Evolutionary conservation across 148 eudicot species (phyloP).

Genomic region (Arbutus unedo): DNA sequence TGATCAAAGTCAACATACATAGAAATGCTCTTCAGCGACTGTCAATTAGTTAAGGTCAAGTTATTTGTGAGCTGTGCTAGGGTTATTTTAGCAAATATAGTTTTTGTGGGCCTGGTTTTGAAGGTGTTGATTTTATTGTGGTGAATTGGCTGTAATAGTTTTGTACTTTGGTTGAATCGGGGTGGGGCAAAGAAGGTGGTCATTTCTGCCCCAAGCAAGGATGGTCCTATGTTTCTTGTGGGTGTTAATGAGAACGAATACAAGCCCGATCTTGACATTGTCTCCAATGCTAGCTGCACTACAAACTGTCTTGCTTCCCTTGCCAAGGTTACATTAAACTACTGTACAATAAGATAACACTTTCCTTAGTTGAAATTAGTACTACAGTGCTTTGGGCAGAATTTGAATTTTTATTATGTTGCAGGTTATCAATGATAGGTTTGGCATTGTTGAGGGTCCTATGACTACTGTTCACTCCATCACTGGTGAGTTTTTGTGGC

Average conservation of each 20-base stretch:
- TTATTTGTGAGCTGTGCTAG: neutral
- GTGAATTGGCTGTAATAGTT: conserved; percentile 5
- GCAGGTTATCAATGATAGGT: conserved; percentile 56
- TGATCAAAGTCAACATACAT: too few species aligned
- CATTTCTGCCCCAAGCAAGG: conserved; percentile 70
- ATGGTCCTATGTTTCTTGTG: conserved; percentile 72
- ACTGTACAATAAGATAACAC: neutral
- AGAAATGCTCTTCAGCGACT: neutral
- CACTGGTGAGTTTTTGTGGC: conserved; percentile 35
- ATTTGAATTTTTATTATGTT: neutral
- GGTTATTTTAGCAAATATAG: neutral
- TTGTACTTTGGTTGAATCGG: conserved; percentile 17
- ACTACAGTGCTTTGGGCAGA: neutral
- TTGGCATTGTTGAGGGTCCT: conserved; percentile 70
- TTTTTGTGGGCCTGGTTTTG: neutral
- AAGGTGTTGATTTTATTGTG: neutral
- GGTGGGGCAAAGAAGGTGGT: conserved; percentile 77
- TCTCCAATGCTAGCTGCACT: conserved; percentile 83
- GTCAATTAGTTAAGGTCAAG: neutral
- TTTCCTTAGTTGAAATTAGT: neutral
- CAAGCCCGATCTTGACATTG: too few species aligned
- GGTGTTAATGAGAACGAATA: conserved; percentile 78
- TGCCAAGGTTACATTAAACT: conserved; percentile 45
- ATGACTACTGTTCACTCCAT: conserved; percentile 75
- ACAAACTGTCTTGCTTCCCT: conserved; percentile 81